A percentile compares a stretch with the other conserved stretches of the same genome.
Conservation (phyloP, 441 rosid genomes). For the Aquilaria agallochum region DNA sequence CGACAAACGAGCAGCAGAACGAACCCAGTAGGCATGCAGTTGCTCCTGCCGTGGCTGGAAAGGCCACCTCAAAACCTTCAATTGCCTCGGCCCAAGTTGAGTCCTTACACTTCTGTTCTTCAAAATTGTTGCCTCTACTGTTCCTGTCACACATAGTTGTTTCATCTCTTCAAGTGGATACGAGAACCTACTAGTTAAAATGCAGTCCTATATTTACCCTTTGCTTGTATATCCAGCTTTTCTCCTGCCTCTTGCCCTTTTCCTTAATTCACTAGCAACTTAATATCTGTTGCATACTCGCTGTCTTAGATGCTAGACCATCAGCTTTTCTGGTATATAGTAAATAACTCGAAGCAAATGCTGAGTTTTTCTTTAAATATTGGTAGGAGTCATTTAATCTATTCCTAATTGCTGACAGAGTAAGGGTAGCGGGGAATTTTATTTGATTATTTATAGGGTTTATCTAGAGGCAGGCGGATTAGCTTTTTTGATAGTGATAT, state of each 20-base stretch:
- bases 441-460: too few species aligned
- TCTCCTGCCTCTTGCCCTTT: not conserved
- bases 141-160: constrained; percentile 20
- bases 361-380: too few species aligned
- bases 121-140: constrained; percentile 21
- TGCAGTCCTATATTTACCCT: not conserved
- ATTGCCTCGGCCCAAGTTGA: constrained; percentile 25
- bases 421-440: too few species aligned
- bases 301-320: too few species aligned
- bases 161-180: constrained; percentile 12
- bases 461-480: too few species aligned
- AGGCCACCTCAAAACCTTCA: constrained; percentile 59
- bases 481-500: too few species aligned
- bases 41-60: constrained; percentile 75
- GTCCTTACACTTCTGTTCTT: constrained; percentile 13
- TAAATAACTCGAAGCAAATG: too few species aligned
- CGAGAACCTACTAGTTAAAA: not conserved
- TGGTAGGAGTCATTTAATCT: too few species aligned
- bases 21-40: constrained; percentile 46
- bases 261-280: not conserved
- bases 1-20: constrained; percentile 65
- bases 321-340: too few species aligned
- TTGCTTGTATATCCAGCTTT: constrained; percentile 26
- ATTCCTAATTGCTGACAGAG: too few species aligned
- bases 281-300: too few species aligned